Conservation (phyloP, 2,329 filamentous ascomycete genomes). For the Botrytis fragariae region DNA sequence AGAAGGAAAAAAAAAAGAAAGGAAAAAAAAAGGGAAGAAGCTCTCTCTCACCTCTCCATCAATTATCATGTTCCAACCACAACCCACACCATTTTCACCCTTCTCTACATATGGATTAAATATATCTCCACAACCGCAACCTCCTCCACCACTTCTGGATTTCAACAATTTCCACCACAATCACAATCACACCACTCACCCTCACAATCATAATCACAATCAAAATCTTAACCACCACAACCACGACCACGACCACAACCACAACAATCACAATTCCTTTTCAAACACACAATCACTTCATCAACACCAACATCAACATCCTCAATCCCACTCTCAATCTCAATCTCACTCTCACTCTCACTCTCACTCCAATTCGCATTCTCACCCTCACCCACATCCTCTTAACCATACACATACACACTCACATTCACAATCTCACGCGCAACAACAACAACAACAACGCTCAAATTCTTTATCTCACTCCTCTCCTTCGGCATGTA, state of each 20-base stretch:
- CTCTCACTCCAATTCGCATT: not conserved
- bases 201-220: not conserved
- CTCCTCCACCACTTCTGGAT: conserved; percentile 15
- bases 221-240: not conserved
- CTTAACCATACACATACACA: not conserved
- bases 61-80: conserved; percentile 37
- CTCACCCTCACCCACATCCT: not conserved
- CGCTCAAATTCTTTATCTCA: conserved; percentile 10
- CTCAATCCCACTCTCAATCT: not conserved
- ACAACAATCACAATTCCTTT: not conserved
- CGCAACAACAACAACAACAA: not conserved
- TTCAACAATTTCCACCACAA: conserved; percentile 10
- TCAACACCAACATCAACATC: not conserved
- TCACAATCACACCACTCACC: not conserved
- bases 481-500: not conserved
- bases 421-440: not conserved
- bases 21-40: conserved; percentile 10
- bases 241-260: not conserved
- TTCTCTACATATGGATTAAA: conserved; percentile 31
- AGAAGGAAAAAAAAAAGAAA: not conserved
- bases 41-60: not conserved
- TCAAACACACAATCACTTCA: not conserved
- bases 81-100: conserved; percentile 33
- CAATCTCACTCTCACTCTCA: not conserved
- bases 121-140: conserved; percentile 20